Evolutionary conservation across 352 stramenopile species (phyloP).

Genomic region (Thraustochytrium sp.): DNA sequence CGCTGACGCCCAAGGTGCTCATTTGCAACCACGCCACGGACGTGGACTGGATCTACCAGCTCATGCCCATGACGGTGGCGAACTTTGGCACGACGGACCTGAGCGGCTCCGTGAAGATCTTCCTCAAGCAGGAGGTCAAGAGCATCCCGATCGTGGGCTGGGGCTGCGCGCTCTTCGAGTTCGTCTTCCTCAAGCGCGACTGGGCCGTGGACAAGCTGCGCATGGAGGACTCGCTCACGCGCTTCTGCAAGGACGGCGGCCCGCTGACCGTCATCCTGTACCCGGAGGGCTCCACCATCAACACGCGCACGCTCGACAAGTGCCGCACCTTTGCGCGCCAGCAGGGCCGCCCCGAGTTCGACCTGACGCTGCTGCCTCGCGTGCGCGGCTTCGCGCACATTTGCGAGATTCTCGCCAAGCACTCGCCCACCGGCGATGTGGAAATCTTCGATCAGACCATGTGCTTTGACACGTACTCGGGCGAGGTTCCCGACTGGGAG

Average conservation of each 20-base stretch:
- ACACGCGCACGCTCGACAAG: conserved; percentile 74
- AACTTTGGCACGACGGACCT: conserved; percentile 54
- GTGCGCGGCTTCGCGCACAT: conserved; percentile 85
- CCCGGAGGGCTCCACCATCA: conserved; percentile 80
- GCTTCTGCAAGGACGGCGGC: conserved; percentile 69
- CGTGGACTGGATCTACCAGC: conserved; percentile 80
- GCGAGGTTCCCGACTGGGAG: conserved; percentile 65
- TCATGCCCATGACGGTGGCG: conserved; percentile 40
- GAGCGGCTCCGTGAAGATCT: conserved; percentile 76
- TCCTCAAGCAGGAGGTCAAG: conserved; percentile 79
- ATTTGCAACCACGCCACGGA: conserved; percentile 77
- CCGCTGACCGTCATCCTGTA: conserved; percentile 81
- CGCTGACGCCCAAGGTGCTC: conserved; percentile 63
- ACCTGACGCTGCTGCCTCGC: conserved; percentile 79
- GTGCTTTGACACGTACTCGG: conserved; percentile 52
- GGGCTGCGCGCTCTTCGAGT: conserved; percentile 79
- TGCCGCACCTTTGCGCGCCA: conserved; percentile 78
- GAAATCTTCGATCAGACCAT: conserved; percentile 89
- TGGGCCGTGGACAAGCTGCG: conserved; percentile 57
- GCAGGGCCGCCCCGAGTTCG: conserved; percentile 74
- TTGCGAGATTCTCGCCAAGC: conserved; percentile 66
- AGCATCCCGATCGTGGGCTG: conserved; percentile 74
- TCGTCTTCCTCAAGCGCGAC: conserved; percentile 74
- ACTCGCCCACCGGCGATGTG: conserved; percentile 60
- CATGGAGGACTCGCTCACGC: conserved; percentile 52